A percentile compares a stretch with the other conserved stretches of the same genome.
Evolutionary conservation across 805 yeast genomes (phyloP).

Genomic region (Aciculoconidium aculeatum): DNA sequence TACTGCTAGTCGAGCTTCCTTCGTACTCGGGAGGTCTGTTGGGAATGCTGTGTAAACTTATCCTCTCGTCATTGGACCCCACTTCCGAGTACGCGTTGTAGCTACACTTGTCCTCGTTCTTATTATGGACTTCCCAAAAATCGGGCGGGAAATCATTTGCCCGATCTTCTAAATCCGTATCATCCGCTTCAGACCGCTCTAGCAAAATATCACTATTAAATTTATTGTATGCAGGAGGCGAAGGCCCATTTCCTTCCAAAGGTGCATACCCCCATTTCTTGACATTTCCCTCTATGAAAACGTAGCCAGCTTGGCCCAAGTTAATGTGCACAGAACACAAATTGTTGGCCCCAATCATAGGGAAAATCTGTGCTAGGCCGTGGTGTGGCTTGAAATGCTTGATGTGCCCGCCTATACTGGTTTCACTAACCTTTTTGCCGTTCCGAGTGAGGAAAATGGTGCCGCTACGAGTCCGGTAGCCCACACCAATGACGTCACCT

Average conservation of each 20-base stretch:
- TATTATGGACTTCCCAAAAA: slow-evolving; percentile 39
- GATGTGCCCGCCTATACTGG: slow-evolving; percentile 73
- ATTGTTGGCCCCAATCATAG: slow-evolving; percentile 84
- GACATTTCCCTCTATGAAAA: slow-evolving; percentile 86
- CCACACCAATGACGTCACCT: slow-evolving; percentile 93
- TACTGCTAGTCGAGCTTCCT: too few species aligned
- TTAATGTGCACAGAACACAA: slow-evolving; percentile 82
- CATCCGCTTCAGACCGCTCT: slow-evolving; percentile 56
- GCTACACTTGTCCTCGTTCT: slow-evolving; percentile 24
- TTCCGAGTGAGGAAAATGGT: slow-evolving; percentile 90
- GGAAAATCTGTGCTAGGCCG: slow-evolving; percentile 52
- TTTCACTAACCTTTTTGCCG: slow-evolving; percentile 82
- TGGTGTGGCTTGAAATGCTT: slow-evolving; percentile 56
- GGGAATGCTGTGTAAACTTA: slow-evolving; percentile 37
- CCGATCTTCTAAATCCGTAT: slow-evolving; percentile 37
- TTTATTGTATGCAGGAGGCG: slow-evolving; percentile 89
- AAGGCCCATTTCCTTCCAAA: slow-evolving; percentile 77
- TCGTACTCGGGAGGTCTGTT: slow-evolving; percentile 35
- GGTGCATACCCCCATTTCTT: slow-evolving; percentile 97
- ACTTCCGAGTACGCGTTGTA: slow-evolving; percentile 37
- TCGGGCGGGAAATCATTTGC: slow-evolving; percentile 53
- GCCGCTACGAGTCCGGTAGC: slow-evolving; percentile 77
- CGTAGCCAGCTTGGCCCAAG: slow-evolving; percentile 85
- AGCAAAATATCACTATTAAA: slow-evolving; percentile 73
- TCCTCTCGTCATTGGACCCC: slow-evolving; percentile 34